These are phyloP conservation scores for Clathrospora elynae DNA, from an alignment of 2,329 filamentous ascomycete species.

Conservation along the genomic window DNA sequence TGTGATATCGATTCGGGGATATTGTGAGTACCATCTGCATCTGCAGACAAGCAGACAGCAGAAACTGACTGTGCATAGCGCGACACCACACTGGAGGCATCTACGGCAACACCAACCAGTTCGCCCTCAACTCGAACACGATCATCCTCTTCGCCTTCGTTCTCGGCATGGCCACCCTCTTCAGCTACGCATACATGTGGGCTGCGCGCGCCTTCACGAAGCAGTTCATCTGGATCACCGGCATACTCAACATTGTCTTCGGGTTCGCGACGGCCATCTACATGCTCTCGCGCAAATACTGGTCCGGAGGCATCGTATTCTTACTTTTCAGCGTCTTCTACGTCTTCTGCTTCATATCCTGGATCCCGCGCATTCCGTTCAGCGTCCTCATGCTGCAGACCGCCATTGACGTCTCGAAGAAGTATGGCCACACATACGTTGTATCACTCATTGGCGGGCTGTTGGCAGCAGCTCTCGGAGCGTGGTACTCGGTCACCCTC, in stretches of 20 bases:
- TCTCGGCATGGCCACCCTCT: constrained; percentile 71
- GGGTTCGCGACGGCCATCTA: constrained; percentile 86
- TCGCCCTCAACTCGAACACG: constrained; percentile 79
- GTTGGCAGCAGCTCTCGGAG: constrained; percentile 73
- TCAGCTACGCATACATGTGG: constrained; percentile 79
- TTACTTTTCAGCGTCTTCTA: constrained; percentile 80
- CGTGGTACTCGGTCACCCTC: constrained; percentile 85
- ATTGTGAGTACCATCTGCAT: constrained; percentile 49
- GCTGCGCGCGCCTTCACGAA: constrained; percentile 79
- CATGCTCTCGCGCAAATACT: constrained; percentile 78
- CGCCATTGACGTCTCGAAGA: constrained; percentile 81
- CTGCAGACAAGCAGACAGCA: not conserved
- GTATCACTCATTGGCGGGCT: constrained; percentile 85
- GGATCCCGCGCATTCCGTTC: constrained; percentile 88
- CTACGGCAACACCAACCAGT: constrained; percentile 69
- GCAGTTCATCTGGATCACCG: constrained; percentile 87
- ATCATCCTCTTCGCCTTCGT: constrained; percentile 83
- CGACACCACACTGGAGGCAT: constrained; percentile 72
- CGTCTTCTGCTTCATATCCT: constrained; percentile 81
- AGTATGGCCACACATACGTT: constrained; percentile 82
- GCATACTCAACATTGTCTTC: constrained; percentile 67
- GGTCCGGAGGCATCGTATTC: constrained; percentile 85
- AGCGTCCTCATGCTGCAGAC: constrained; percentile 88
- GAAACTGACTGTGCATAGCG: constrained; percentile 42
- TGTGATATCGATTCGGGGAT: constrained; percentile 75